Evolutionary conservation across 2,329 filamentous ascomycete genomes (phyloP), one percentile per base, ranked within the genome.

Genomic region (Cordyceps cicadae): DNA sequence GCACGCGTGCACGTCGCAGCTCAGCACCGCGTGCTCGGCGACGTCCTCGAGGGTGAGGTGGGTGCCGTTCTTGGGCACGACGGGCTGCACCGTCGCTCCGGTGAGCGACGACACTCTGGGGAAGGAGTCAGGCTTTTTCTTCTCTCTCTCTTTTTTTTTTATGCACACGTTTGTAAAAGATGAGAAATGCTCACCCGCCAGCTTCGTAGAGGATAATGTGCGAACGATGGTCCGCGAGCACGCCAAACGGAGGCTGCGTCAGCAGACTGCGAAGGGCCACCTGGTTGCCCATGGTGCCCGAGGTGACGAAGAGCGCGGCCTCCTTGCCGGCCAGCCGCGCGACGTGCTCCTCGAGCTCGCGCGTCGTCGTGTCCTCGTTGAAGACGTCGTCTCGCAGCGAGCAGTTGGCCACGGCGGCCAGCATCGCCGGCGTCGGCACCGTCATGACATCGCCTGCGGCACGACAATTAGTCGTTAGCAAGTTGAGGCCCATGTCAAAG

Each of bases 221-320:
- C 5, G 86, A 83, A 39, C 90, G 83, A 64, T 86, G 79, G 70
- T 97, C 92, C 66, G 88, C 90, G 9, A 97, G 76, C 5, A 97
- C 83, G 8, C 83, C 83, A 71, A 96, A 86, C 0, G 93, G 93
- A 15, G 92, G 92, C 63, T 90, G 87, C 0, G 79, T 82, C 15
- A 97, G 80, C 62, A 94, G 88, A 1, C 89, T 82, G 45, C 92
- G 85, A 48, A 96, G 80, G 0, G 88, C 87, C 19, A 97, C 79
- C 72, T 96, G 92, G 75, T 97, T 97, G 46, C 91, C 92, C 92
- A 96, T 96, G 5, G 92, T 96, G 3, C 93, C 93, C 0, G 90
- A 94, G 62, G 95, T 80, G 60, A 96, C 90, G 59, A 96, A 86
- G 5, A 97, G 79, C 0, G 84, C 88, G 8, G 85, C 85, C 68